phyloP scores from a whole-genome alignment of 768 basidiomycete species.

The Xerocomus brunneocitrinus region DNA sequence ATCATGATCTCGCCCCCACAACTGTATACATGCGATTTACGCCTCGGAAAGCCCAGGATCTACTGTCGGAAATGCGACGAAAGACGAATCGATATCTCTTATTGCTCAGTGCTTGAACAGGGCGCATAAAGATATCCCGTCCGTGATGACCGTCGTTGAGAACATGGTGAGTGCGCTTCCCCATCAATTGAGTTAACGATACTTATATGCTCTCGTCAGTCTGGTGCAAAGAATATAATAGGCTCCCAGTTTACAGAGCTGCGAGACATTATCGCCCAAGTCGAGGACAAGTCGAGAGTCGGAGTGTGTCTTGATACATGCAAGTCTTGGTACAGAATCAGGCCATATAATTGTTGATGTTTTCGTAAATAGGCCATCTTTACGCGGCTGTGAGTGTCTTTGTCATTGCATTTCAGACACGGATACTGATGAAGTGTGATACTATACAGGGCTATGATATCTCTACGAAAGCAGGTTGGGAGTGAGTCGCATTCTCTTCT shows the following conservation, averaged over 20 bases:
- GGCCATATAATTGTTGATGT: not conserved
- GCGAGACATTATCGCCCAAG: conserved; percentile 59
- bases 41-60: conserved; percentile 64
- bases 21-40: not conserved
- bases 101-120: conserved; percentile 74
- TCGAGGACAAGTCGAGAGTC: conserved; percentile 69
- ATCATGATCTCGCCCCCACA: not conserved
- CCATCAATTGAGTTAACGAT: not conserved
- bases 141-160: conserved; percentile 66
- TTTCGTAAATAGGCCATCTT: conserved; percentile 52
- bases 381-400: conserved; percentile 64
- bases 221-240: conserved; percentile 74
- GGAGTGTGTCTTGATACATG: conserved; percentile 88
- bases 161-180: conserved; percentile 61
- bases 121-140: conserved; percentile 58
- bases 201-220: conserved; percentile 36
- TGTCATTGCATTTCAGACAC: conserved; percentile 34
- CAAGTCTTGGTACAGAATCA: conserved; percentile 18
- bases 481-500: conserved; percentile 39
- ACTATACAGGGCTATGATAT: conserved; percentile 70
- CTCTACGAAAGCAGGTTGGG: conserved; percentile 64
- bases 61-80: conserved; percentile 64
- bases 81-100: conserved; percentile 53
- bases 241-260: conserved; percentile 70
- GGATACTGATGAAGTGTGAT: not conserved